phyloP scores from a whole-genome alignment of 1,139 yeast species.

The Taiozyma sp. region DNA sequence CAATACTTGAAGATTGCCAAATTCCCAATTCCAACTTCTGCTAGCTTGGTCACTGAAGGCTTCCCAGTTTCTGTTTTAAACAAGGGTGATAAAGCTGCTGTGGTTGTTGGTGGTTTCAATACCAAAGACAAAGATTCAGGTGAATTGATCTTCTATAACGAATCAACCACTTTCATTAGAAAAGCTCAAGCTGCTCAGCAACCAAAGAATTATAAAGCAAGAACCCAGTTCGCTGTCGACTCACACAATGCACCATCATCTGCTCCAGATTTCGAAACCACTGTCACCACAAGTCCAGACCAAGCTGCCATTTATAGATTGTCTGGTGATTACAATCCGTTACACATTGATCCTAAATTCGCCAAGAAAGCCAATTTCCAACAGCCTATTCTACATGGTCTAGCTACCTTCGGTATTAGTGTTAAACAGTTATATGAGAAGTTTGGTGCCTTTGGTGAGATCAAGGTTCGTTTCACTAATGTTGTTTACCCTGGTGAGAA shows the following conservation, averaged over 20 bases:
- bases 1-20: constrained; percentile 80
- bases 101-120: constrained; percentile 71
- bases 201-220: constrained; percentile 41
- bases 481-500: constrained; percentile 98
- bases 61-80: constrained; percentile 72
- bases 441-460: constrained; percentile 78
- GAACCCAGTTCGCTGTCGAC: constrained; percentile 55
- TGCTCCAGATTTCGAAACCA: constrained; percentile 62
- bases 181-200: constrained; percentile 61
- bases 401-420: constrained; percentile 82
- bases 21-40: constrained; percentile 79
- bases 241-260: constrained; percentile 59
- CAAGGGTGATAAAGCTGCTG: constrained; percentile 87
- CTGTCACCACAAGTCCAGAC: constrained; percentile 59
- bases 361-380: constrained; percentile 89
- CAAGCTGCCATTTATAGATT: constrained; percentile 90
- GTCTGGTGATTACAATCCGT: constrained; percentile 92
- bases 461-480: constrained; percentile 88
- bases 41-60: constrained; percentile 54
- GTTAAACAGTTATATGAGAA: constrained; percentile 74
- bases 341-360: constrained; percentile 89
- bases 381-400: constrained; percentile 88
- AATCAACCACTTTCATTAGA: constrained; percentile 82
- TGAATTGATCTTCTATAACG: constrained; percentile 71
- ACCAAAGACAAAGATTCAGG: constrained; percentile 70